Evolutionary conservation across 176 grass and related monocot genomes (phyloP), one percentile per base, ranked within the genome.

Genomic region (Tuctoria greenei): DNA sequence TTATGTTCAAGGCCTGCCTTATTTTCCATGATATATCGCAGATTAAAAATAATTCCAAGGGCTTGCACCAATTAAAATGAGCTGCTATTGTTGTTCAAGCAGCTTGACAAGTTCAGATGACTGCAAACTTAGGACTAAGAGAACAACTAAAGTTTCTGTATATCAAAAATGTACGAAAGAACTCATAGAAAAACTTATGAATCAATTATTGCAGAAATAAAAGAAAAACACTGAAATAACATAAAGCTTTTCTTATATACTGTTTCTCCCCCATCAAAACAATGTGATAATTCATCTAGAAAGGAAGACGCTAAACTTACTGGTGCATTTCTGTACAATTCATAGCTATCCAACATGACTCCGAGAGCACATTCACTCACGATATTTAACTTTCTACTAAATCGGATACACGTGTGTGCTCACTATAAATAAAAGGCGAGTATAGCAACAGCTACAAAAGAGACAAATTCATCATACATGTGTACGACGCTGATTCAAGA

Each of bases 401-500:
- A 73, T 8, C 34, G 52, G 17, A 51, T 28, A 25, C 15, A n/a
- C 6, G 40, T 60, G 12, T 10, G 20, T 11, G 14, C 4, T 40
- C 60, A 10, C 21, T 73, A 87, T 50, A 73, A 52, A n/a, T 54
- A 60, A 35, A 61, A 52, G 24, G 24, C 10, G 67, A 34, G 18
- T 38, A 13, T 66, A 66, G 14, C 24, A 15, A 37, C 3, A 36
- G 34, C 10, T 35, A 25, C 8, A 74, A 38, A 67, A 61, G 80
- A 67, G 55, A 15, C 7, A 6, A 87, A 37, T 37, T 87, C 51
- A 73, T 71, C 44, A 56, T 88, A 79, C 86, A 74, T 47, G 68
- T 52, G 69, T 75, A 74, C 36, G 68, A 56, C 62, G 27, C 55
- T 83, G 77, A 69, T 83, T 74, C 69, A 74, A 26, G 68, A 83